Base-by-base conservation (phyloP, 148 eudicot genomes). In the Vaccinium corymbosum region DNA sequence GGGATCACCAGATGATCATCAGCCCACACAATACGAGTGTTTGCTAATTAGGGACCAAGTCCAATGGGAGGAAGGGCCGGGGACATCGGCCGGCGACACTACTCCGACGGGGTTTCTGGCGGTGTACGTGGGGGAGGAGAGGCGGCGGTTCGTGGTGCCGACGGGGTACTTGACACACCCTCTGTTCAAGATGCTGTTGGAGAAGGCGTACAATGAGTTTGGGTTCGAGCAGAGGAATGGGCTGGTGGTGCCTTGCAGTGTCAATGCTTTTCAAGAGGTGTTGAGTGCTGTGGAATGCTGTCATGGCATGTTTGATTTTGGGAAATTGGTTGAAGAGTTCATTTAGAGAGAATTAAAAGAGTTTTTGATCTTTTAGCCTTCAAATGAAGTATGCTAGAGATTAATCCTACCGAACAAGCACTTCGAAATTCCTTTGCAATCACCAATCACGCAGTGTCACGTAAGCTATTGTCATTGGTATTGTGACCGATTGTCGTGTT, bases 141-240 rank as follows among this genome's bases (percentile, higher is more conserved):
- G 91, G 19, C 84, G 88, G 68, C 87, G 98, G 73, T 94, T 95
- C 68, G 86, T 95, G 81, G 92, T 95, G 12, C 95, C 98, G 0
- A 94, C 95, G 20, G 87, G 88, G 48, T 93, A 90, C 82, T 91
- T 95, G 10, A 88, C 92, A 0, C 98, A 95, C 80, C 98, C 98
- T n/a, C 88, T 95, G 48, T 94, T 94, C 88, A 94, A 91, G 90
- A 95, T 95, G 49, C 66, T 95, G 87, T 62, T 95, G 7, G 95
- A 94, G 87, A 95, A 93, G 82, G 89, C 98, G 2, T 87, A 85
- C 16, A 85, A 94, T n/a, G 95, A 95, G 87, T 95, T 92, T 52
- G 98, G 98, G 20, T 95, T 93, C 42, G 86, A 89, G 48, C 95
- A 94, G 51, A 87, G 85, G 80, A 88, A 86, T 78, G 95, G 98